Percentiles rank a stretch among this genome's conserved stretches.
Conservation (phyloP, 257 asterid species). For the Primulina eburnea region DNA sequence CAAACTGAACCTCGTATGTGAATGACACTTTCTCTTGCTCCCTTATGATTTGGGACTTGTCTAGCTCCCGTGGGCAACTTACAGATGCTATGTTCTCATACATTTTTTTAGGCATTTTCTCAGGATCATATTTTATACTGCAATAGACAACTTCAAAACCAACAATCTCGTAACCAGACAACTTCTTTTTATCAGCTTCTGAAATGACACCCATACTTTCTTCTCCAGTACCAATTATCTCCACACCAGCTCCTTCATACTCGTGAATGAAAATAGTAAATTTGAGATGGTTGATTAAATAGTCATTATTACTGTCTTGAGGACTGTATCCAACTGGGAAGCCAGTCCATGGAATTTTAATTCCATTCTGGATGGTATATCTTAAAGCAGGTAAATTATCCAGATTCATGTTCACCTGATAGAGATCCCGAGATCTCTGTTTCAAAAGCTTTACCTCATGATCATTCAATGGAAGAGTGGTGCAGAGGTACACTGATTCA, state of each 20-base stretch:
- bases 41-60: constrained; percentile 31
- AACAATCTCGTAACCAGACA: constrained; percentile 40
- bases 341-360: constrained; percentile 72
- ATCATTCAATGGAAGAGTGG: constrained; percentile 48
- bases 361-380: constrained; percentile 58
- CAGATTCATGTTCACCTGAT: constrained; percentile 71
- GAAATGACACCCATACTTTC: constrained; percentile 57
- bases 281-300: constrained; percentile 61
- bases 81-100: no score
- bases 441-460: constrained; percentile 64
- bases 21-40: constrained; percentile 70
- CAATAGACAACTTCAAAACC: constrained; percentile 50
- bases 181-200: constrained; percentile 52
- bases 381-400: constrained; percentile 74
- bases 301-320: constrained; percentile 50
- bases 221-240: constrained; percentile 64
- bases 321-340: constrained; percentile 71
- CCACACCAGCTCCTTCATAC: constrained; percentile 62
- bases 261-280: constrained; percentile 64
- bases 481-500: constrained; percentile 64
- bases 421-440: constrained; percentile 64
- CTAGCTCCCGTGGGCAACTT: no score
- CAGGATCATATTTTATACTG: constrained; percentile 31
- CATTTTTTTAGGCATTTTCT: no score
- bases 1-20: constrained; percentile 68